A percentile compares a stretch with the other conserved stretches of the same genome.
These are phyloP conservation scores for Malus hybrid DNA, from an alignment of 331 rosid species.

Conservation along the genomic window DNA sequence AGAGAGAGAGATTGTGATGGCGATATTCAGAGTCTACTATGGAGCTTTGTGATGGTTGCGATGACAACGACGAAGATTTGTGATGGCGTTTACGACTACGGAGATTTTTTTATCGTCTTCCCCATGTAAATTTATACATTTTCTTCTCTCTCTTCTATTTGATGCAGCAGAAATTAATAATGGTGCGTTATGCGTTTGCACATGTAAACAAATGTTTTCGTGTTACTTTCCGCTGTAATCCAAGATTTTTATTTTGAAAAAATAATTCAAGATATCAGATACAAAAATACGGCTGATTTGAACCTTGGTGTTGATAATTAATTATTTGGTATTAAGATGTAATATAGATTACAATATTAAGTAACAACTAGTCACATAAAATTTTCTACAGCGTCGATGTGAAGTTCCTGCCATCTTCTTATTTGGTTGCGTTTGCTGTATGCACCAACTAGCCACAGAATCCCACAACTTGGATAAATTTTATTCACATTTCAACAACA, in stretches of 20 bases:
- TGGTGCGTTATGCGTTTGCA: neutral
- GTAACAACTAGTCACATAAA: neutral
- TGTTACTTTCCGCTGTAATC: neutral
- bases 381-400: neutral
- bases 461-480: neutral
- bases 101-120: too few species aligned
- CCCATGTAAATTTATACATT: too few species aligned
- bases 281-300: neutral
- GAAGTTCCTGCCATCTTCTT: neutral
- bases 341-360: too few species aligned
- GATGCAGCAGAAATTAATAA: too few species aligned
- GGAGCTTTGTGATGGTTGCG: too few species aligned
- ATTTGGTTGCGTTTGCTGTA: neutral
- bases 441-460: neutral
- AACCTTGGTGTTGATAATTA: neutral
- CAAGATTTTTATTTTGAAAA: neutral
- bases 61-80: too few species aligned
- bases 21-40: too few species aligned
- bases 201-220: neutral
- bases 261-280: neutral
- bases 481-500: neutral
- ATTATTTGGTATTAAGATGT: neutral
- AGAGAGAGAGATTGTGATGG: too few species aligned
- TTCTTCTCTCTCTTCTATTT: too few species aligned
- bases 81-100: too few species aligned